Evolutionary conservation across 1,284 basidiomycete species (phyloP), one percentile per base, ranked within the genome.

Genomic region (Malassezia brasiliensis): DNA sequence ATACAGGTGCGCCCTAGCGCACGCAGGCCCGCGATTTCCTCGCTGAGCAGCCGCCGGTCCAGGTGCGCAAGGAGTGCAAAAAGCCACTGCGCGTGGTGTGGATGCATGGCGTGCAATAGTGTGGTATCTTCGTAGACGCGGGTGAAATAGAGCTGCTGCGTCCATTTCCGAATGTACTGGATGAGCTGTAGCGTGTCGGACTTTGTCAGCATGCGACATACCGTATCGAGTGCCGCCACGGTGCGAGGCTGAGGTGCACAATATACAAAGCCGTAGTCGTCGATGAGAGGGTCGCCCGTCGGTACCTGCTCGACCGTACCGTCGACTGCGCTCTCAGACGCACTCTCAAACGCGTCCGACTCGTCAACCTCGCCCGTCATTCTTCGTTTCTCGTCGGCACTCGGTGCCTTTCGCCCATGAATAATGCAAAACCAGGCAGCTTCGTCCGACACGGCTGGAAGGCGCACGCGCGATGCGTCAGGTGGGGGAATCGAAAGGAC

Each of bases 61-160:
- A 90, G 77, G 41, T 83, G 80, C 15, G 84, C 78, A 14, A 96
- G 79, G 40, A 91, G 80, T 3, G 81, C 80, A 74, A 93, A 89
- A 42, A 90, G 83, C 90, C 90, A 94, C 32, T 81, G 82, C 2
- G 83, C 81, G 67, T 91, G 87, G 20, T 79, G 77, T 49, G 82
- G 79, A 4, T 82, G 82, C 28, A 85, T 79, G 17, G 78, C 76
- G 47, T 78, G 77, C 19, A 36, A 14, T 9, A 20, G 2, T 8
- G 22, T 14, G 15, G 35, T 20, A 19, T 45, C 42, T 8, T 45
- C 32, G 8, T 17, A 12, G 25, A 10, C 14, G 7, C 11, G 42
- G 11, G 46, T 38, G 31, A 48, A 50, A n/a, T 48, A 44, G 12
- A 50, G 42, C 19, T 57, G 55, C 25, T 50, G 45, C 32, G 52